Evolutionary conservation across 345 rosid species (phyloP), one percentile per base, ranked within the genome.

Genomic region (Citrus glauca): DNA sequence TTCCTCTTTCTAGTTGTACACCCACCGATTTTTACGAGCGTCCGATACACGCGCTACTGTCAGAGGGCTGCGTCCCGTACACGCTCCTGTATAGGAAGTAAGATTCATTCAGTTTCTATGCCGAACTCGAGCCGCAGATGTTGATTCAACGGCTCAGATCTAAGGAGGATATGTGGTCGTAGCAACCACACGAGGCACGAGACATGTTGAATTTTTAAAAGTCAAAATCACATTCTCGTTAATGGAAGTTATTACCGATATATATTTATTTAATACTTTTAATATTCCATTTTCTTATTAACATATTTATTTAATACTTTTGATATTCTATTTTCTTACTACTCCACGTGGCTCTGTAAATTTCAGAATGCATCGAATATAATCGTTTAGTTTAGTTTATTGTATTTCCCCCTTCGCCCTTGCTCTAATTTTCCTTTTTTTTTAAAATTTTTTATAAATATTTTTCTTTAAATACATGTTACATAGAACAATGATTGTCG

Each of bases 221-320:
- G 81, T 74, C 80, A 79, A 83, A 59, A 60, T 3, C 53, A 79
- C 87, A 80, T 74, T 80, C 25, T 78, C 70, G 56, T 71, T 56
- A 42, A 20, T 61, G 80, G 78, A 82, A 80, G 85, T 73, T 79
- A 77, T 50, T 65, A 19, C 6, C 9, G 2, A 53, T 35, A 1
- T 53, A 56, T 38, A 20, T 35, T 0, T 50, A 30, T 6, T 28
- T 28, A 69, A n/a, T 40, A 2, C 0, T 40, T 42, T 2, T 45
- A 7, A 25, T 30, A 17, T 50, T 24, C 20, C 2, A n/a, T 68
- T 40, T 42, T 22, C 30, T n/a, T 68, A 19, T 5, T 4, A 0
- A 3, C 37, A 56, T 38, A 22, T 35, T 5, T 50, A 30, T 6
- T 28, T 63, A 69, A n/a, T 40, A 7, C 0, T 40, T 42, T 2